Evolutionary conservation across 2,329 filamentous ascomycete genomes (phyloP).

Genomic region (Colletotrichum melonis): DNA sequence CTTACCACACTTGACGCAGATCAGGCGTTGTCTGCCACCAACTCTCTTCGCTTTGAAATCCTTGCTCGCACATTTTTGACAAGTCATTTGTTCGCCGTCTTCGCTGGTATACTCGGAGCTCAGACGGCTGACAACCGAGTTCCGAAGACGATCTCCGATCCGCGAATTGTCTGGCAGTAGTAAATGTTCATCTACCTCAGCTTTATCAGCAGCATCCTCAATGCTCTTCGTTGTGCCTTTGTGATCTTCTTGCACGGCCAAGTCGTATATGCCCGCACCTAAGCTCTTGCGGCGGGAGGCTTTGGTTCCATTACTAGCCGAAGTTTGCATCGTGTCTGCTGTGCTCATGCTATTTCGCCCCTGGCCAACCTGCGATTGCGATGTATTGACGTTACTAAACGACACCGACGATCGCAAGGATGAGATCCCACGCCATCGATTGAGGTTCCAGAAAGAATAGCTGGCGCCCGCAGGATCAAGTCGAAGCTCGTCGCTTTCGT

Average conservation of each 20-base stretch:
- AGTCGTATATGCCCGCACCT: conserved; percentile 33
- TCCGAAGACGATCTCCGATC: conserved; percentile 42
- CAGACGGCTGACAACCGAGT: conserved; percentile 63
- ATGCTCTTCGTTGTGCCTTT: conserved; percentile 5
- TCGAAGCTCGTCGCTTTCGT: conserved; percentile 51
- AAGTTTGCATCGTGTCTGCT: conserved; percentile 19
- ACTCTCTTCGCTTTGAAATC: conserved; percentile 72
- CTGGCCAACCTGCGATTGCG: conserved; percentile 9
- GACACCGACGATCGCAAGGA: conserved; percentile 28
- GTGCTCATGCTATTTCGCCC: conserved; percentile 28
- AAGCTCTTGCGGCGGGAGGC: conserved; percentile 42
- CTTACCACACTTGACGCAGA: conserved; percentile 69
- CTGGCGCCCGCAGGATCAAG: conserved; percentile 53
- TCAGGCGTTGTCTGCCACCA: conserved; percentile 64
- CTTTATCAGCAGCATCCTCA: conserved; percentile 17
- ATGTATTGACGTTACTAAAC: conserved; percentile 21
- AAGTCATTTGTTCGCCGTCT: conserved; percentile 61
- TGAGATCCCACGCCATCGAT: conserved; percentile 61
- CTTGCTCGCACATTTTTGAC: conserved; percentile 67
- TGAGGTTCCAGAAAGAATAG: conserved; percentile 68
- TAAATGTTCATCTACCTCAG: conserved; percentile 25
- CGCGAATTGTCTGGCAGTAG: conserved; percentile 35
- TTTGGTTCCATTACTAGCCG: conserved; percentile 32
- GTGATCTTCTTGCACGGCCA: conserved; percentile 28
- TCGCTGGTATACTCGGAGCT: conserved; percentile 60